Evolutionary conservation across 139 green algal genomes (phyloP), one percentile per base, ranked within the genome.

Genomic region (Spirogloea muscicola): DNA sequence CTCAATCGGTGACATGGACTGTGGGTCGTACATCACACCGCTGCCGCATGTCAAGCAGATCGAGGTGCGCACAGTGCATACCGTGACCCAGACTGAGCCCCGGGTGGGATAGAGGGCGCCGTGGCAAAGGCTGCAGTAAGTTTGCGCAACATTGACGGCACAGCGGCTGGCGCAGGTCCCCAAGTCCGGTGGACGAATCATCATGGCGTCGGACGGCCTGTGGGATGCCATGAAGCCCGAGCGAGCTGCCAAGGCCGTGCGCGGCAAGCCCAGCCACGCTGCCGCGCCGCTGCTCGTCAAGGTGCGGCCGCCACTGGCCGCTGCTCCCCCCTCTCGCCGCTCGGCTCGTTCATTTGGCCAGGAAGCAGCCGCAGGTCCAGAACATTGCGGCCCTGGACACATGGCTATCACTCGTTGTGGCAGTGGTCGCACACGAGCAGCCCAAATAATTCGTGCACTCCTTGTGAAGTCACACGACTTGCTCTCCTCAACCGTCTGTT

Each of bases 1-100:
- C 0, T 87, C 87, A 2, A 87, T 97, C 1, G 92, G 92, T 3
- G 92, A 97, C 68, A 82, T 91, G 71, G 92, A 96, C 62, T 90
- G 91, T 1, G 92, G 92, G 1, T 65, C 83, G 0, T 81, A 83
- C 48, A 86, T 97, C 10, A 73, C 95, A 31, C 84, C 90, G 0
- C 58, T 92, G 43, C 91, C 93, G 0, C 88, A 97, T 73, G 89
- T 97, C 41, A 80, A 66, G 7, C 92, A 96, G 86, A 84, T 91
- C 42, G 9, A 69, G 1, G 62, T 0, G 7, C 13, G 29, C 13
- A 33, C 51, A 13, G 21, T 61, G 6, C 51, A 16, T 16, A 51
- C 43, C 43, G 13, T 51, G 16, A 10, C 43, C 16, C 43, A 25
- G 43, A 51, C 43, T 10, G 43, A 10, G 13, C 16, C 13, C 43